Evolutionary conservation across 306 rosid species (phyloP).

Genomic region (Cicer judaicum): DNA sequence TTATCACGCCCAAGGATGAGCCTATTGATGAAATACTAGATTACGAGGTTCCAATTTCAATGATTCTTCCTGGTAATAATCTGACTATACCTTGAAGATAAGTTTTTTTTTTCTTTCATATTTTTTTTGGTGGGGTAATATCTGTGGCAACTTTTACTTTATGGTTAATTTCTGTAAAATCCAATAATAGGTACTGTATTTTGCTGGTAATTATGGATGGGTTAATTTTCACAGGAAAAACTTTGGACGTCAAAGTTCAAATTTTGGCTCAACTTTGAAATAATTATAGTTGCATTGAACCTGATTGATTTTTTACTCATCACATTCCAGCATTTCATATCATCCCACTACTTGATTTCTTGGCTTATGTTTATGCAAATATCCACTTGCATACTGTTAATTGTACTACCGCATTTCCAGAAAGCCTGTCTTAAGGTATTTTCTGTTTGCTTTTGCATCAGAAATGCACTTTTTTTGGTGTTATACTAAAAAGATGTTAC

Average conservation of each 20-base stretch:
- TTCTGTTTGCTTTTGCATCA: constrained; percentile 19
- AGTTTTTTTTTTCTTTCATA: constrained; percentile 10
- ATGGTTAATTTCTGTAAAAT: constrained; percentile 15
- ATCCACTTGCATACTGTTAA: constrained; percentile 20
- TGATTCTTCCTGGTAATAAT: constrained; percentile 66
- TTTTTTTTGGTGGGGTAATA: constrained; percentile 1
- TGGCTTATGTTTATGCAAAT: constrained; percentile 13
- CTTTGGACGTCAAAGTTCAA: background rate
- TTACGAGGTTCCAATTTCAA: constrained; percentile 61
- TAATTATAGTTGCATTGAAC: constrained; percentile 20
- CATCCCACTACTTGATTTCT: background rate
- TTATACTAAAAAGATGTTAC: constrained; percentile 10
- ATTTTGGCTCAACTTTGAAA: background rate
- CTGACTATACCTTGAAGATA: constrained; percentile 26
- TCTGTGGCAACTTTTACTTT: constrained; percentile 25
- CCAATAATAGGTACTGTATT: constrained; percentile 16
- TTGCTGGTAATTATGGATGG: constrained; percentile 22
- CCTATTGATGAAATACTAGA: constrained; percentile 58
- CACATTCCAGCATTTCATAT: constrained; percentile 3
- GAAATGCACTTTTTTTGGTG: constrained; percentile 12
- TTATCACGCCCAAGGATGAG: constrained; percentile 84
- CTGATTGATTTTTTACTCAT: constrained; percentile 22
- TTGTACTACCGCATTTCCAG: constrained; percentile 19
- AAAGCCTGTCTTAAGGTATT: constrained; percentile 10
- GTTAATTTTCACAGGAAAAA: background rate